Base-by-base conservation (phyloP, 495 filamentous ascomycete species). In the Lepidopterella palustris region DNA sequence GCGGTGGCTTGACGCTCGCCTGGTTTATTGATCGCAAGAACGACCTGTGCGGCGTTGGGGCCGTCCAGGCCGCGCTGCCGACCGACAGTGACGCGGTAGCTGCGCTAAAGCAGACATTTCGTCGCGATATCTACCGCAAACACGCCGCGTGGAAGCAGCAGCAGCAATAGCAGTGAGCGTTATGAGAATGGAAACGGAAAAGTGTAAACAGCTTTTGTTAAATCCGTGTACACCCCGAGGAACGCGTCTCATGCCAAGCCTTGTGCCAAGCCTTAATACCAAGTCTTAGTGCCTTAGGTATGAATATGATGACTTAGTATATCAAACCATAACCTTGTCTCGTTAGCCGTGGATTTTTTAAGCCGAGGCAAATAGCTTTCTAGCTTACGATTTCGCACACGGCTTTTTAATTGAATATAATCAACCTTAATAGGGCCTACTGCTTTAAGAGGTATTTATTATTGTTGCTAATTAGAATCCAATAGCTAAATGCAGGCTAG, bases 21-120 rank as follows among this genome's bases (percentile, higher is more conserved):
- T 74, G 71, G 71, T 80, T 80, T 45, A 70, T 79, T 59, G 77
- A 80, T 63, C 75, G 73, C 23, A 73, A 73, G 67, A 79, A 77
- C 57, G 72, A 59, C 3, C 64, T 80, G 13, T 79, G 77, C 57
- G 76, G 71, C 20, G 45, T 78, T 13, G 73, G 67, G 10, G 77
- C 76, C 20, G 23, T 75, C 11, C 73, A 77, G 54, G 64, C 72
- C 18, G 27, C 66, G 29, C 57, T 78, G 45, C 75, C 77, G 20
- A 26, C 75, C 9, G 73, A 78, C 58, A 45, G 11, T 5, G 60
- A 60, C 0, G n/a, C 58, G 9, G 54, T 73, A 25, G 20, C 23
- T 20, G 60, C 63, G 5, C 42, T 78, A 57, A 79, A 78, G 70
- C 74, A 79, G 62, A 63, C 45, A 10, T 79, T 79, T 47, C 74